phyloP scores from a whole-genome alignment of 2,329 filamentous ascomycete genomes.

The Dothidotthia symphoricarpi region DNA sequence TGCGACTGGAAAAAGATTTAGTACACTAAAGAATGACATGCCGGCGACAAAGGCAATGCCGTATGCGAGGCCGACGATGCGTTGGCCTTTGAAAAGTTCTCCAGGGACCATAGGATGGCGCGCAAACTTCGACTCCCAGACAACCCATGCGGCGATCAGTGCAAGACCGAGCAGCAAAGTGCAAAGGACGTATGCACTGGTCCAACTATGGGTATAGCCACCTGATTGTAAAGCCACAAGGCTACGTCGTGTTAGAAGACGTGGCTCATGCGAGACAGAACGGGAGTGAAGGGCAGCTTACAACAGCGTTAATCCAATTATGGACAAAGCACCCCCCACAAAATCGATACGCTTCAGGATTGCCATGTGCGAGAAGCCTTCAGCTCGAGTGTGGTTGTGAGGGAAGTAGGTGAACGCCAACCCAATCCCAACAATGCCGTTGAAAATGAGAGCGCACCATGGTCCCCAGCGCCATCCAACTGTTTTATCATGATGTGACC shows the following conservation, averaged over 20 bases:
- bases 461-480: constrained; percentile 38
- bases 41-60: constrained; percentile 38
- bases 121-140: constrained; percentile 43
- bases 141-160: constrained; percentile 35
- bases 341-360: constrained; percentile 38
- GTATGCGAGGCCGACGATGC: constrained; percentile 34
- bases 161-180: constrained; percentile 39
- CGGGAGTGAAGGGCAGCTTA: constrained; percentile 8
- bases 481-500: constrained; percentile 23
- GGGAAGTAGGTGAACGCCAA: constrained; percentile 36
- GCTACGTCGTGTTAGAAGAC: constrained; percentile 15
- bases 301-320: constrained; percentile 36
- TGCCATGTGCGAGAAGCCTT: constrained; percentile 30
- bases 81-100: constrained; percentile 35
- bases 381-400: constrained; percentile 30
- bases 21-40: constrained; percentile 35
- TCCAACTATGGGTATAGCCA: constrained; percentile 44
- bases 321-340: constrained; percentile 30
- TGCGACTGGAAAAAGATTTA: constrained; percentile 36
- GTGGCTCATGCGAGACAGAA: neutral
- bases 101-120: constrained; percentile 42
- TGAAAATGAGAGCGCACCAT: constrained; percentile 37
- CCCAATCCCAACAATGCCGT: constrained; percentile 31
- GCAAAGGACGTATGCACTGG: constrained; percentile 38
- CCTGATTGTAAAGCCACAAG: constrained; percentile 44